Base-by-base conservation (phyloP, 768 basidiomycete genomes). In the Lepiota venenata region DNA sequence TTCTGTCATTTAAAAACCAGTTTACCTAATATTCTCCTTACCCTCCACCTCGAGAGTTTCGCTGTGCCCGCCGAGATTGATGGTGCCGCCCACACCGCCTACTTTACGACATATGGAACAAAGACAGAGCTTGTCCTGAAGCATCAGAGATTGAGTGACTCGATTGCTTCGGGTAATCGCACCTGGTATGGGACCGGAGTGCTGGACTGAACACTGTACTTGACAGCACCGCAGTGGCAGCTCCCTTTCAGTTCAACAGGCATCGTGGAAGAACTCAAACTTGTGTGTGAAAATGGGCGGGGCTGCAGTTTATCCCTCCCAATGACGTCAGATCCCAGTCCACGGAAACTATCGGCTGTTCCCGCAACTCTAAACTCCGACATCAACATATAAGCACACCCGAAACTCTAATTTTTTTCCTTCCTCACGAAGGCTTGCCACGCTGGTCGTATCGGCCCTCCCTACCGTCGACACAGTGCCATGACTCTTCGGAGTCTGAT, bases 81-180 rank as follows among this genome's bases (percentile, higher is more conserved):
- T 76, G 2, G 83, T 81, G 0, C 85, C 85, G 11, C 84, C 83
- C 0, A 69, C 69, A 12, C 85, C 85, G 37, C 84, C 84, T 9
- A 85, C 82, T 64, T 87, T 87, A 54, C 85, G 80, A 61, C 85
- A 87, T 57, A 87, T 85, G 32, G 83, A 85, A 63, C 85, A 87
- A 4, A 81, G 49, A 60, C 85, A 87, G 29, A 87, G 63, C 80
- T 84, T 56, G 21, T 3, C 16, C 7, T 7, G 10, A 38, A 11
- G 3, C 14, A 15, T 48, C 20, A 40, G 37, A 29, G 42, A 44
- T 37, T 40, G 22, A 22, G 12, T 43, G 20, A 41, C 25, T 25
- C 25, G 5, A 15, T 41, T 21, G 36, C 40, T 11, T 44, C 40
- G 43, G 18, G 14, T 27, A 15, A 11, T 38, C 2, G 12, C 51